Conservation (phyloP, 2,329 filamentous ascomycete genomes). For the Pestalotiopsis fici region DNA sequence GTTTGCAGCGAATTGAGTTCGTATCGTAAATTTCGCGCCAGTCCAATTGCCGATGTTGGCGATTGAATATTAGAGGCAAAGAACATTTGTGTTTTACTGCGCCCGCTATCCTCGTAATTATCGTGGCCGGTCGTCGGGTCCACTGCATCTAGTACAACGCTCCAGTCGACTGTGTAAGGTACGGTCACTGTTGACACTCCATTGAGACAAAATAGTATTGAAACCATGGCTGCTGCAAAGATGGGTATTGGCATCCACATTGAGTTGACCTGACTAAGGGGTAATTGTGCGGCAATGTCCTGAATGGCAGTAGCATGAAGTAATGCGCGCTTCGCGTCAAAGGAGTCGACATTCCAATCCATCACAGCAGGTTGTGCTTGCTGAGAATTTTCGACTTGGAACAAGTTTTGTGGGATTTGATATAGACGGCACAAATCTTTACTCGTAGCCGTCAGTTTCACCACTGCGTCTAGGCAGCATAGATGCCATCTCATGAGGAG, state of each 20-base stretch:
- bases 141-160: not conserved
- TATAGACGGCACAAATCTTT: not conserved
- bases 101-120: not conserved
- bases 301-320: slow-evolving; percentile 7
- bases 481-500: slow-evolving; percentile 6
- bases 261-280: slow-evolving; percentile 3
- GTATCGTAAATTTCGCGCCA: slow-evolving; percentile 1
- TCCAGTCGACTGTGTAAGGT: slow-evolving; percentile 5
- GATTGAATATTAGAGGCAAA: not conserved
- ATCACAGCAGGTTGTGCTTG: not conserved
- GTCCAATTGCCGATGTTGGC: not conserved
- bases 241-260: slow-evolving; percentile 8
- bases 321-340: slow-evolving; percentile 4
- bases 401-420: not conserved
- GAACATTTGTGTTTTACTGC: not conserved
- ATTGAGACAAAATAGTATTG: not conserved
- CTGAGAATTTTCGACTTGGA: not conserved
- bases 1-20: slow-evolving; percentile 2
- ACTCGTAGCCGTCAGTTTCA: not conserved
- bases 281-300: slow-evolving; percentile 1
- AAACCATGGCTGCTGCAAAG: slow-evolving; percentile 4
- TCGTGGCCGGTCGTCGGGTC: not conserved
- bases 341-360: not conserved
- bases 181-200: not conserved
- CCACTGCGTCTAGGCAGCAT: not conserved